Evolutionary conservation across 805 yeast genomes (phyloP).

Genomic region (Wickerhamiella galacta): DNA sequence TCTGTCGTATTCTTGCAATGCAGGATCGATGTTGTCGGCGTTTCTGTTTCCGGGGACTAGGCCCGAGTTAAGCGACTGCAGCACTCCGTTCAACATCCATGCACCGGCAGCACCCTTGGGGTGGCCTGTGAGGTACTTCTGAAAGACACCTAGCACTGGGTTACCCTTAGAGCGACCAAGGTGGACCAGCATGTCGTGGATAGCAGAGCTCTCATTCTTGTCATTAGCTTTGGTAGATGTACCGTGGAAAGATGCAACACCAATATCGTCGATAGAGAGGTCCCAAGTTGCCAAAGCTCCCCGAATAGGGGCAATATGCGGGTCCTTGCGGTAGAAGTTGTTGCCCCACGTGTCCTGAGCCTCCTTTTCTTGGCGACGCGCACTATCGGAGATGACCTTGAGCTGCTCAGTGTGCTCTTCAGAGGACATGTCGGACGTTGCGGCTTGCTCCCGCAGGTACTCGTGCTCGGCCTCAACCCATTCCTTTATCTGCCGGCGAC

Average conservation of each 20-base stretch:
- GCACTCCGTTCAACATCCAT: conserved; percentile 98
- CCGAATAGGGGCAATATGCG: conserved; percentile 90
- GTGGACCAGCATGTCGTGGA: conserved; percentile 85
- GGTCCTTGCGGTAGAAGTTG: conserved; percentile 77
- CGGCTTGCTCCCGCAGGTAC: conserved; percentile 52
- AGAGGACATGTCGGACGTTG: conserved; percentile 31
- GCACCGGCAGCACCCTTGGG: conserved; percentile 99
- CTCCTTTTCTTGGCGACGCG: conserved; percentile 64
- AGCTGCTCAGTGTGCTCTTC: conserved; percentile 61
- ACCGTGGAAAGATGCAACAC: conserved; percentile 97
- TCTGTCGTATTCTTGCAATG: conserved; percentile 67
- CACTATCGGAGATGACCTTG: conserved; percentile 74
- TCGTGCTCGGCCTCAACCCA: conserved; percentile 79
- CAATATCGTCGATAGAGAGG: conserved; percentile 85
- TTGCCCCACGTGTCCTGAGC: conserved; percentile 94
- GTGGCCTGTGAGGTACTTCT: conserved; percentile 97
- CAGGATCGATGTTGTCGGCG: conserved; percentile 86
- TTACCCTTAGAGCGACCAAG: conserved; percentile 95
- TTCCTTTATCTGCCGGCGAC: conserved; percentile 56
- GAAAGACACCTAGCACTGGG: conserved; percentile 96
- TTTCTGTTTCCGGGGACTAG: conserved; percentile 97
- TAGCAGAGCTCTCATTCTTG: conserved; percentile 88
- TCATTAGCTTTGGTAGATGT: conserved; percentile 97
- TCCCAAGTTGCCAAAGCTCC: conserved; percentile 93
- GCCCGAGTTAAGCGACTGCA: conserved; percentile 85